These are phyloP conservation scores for Crithidia fasciculata DNA, from an alignment of 208 protist species.

Conservation along the genomic window DNA sequence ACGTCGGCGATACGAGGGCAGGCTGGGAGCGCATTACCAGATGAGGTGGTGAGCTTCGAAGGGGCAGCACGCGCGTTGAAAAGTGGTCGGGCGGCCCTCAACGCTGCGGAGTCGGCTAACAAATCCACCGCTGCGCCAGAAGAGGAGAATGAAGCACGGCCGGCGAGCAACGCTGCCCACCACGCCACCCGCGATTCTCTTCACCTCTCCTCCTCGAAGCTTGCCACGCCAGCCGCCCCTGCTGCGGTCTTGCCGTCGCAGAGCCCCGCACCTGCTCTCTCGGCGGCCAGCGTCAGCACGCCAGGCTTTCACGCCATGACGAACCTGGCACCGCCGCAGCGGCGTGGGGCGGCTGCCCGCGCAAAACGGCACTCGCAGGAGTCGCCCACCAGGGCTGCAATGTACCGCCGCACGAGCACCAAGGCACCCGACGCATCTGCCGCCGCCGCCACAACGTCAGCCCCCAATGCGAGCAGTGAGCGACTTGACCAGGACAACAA, in stretches of 20 bases:
- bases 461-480: too few species aligned
- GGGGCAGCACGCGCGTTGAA: too few species aligned
- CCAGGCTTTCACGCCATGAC: background rate
- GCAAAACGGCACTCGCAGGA: background rate
- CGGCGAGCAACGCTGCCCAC: background rate
- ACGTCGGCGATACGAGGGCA: too few species aligned
- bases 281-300: background rate
- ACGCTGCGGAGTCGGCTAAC: too few species aligned
- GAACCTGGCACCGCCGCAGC: background rate
- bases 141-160: background rate
- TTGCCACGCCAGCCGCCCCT: too few species aligned
- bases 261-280: background rate
- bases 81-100: too few species aligned
- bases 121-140: too few species aligned
- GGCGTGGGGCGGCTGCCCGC: background rate
- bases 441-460: background rate
- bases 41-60: too few species aligned
- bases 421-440: background rate
- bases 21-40: too few species aligned
- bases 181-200: background rate
- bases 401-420: conserved; percentile 9
- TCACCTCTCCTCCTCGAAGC: background rate
- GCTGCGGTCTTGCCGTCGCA: background rate
- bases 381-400: background rate
- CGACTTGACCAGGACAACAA: background rate